phyloP scores from a whole-genome alignment of 768 basidiomycete species.

The Trichaptum fuscoviolaceum region DNA sequence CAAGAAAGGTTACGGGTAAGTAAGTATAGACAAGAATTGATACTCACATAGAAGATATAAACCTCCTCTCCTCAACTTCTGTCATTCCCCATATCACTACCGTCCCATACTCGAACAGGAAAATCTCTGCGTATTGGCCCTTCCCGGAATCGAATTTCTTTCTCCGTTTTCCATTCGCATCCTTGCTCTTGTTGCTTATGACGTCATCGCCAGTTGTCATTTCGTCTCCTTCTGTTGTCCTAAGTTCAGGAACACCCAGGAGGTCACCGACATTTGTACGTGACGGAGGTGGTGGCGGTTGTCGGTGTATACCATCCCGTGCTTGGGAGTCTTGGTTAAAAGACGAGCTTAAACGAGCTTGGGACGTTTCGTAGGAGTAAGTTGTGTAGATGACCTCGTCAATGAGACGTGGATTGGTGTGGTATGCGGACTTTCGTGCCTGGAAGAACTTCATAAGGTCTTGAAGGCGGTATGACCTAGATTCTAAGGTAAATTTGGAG shows the following conservation, averaged over 20 bases:
- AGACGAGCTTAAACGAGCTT: conserved; percentile 26
- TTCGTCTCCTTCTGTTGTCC: conserved; percentile 22
- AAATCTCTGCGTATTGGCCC: conserved; percentile 77
- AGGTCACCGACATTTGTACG: conserved; percentile 53
- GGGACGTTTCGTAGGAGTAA: conserved; percentile 65
- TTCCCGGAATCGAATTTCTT: conserved; percentile 57
- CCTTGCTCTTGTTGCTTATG: conserved; percentile 18
- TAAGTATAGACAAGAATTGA: conserved; percentile 4
- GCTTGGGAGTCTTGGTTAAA: conserved; percentile 22
- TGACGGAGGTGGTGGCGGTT: conserved; percentile 14
- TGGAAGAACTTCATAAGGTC: conserved; percentile 88
- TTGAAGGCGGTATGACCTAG: conserved; percentile 82
- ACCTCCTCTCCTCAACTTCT: conserved; percentile 84
- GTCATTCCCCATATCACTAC: conserved; percentile 99
- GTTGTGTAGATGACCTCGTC: conserved; percentile 95
- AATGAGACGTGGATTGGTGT: conserved; percentile 80
- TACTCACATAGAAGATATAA: conserved; percentile 83
- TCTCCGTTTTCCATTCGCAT: conserved; percentile 42
- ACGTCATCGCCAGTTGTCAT: conserved; percentile 8
- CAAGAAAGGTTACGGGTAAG: neutral
- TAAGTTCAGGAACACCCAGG: conserved; percentile 70
- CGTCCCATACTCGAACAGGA: conserved; percentile 90
- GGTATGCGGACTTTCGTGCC: conserved; percentile 75
- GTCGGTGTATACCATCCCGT: conserved; percentile 16
- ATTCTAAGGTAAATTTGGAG: conserved; percentile 3